phyloP scores from a whole-genome alignment of 495 filamentous ascomycete genomes.

The Cercophora samala region DNA sequence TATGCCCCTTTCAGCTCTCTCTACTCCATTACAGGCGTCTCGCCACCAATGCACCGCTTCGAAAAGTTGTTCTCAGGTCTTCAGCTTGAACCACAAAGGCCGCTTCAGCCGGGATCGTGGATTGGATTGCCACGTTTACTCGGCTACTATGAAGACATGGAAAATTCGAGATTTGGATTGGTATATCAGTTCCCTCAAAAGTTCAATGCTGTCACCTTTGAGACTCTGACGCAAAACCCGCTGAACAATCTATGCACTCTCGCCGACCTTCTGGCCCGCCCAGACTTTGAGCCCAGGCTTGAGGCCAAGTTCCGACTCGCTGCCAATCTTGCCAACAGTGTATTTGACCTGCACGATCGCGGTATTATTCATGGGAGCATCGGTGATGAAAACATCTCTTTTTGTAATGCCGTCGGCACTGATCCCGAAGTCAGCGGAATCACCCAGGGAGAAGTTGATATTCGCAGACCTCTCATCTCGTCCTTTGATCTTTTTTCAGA shows the following conservation, averaged over 20 bases:
- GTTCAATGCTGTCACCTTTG: constrained; percentile 57
- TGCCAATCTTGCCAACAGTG: constrained; percentile 69
- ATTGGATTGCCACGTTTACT: constrained; percentile 58
- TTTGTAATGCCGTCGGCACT: constrained; percentile 57
- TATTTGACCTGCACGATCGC: constrained; percentile 71
- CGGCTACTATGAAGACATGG: constrained; percentile 82
- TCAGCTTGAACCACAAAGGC: constrained; percentile 51
- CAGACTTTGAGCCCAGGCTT: constrained; percentile 54
- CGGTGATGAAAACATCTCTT: constrained; percentile 73
- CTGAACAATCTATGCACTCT: constrained; percentile 50
- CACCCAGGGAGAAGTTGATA: constrained; percentile 51
- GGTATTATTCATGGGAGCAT: constrained; percentile 79
- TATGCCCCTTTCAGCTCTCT: constrained; percentile 62
- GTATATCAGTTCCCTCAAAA: constrained; percentile 76
- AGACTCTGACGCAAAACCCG: constrained; percentile 46
- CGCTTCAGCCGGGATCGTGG: constrained; percentile 54
- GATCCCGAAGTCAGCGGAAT: constrained; percentile 39
- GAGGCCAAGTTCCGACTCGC: constrained; percentile 85
- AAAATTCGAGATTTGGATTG: constrained; percentile 71
- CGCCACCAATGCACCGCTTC: constrained; percentile 60
- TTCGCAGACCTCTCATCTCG: constrained; percentile 72
- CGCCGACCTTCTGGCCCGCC: constrained; percentile 47
- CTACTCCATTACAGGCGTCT: constrained; percentile 60
- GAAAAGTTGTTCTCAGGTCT: constrained; percentile 59
- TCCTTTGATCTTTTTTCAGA: constrained; percentile 82